A percentile compares a stretch with the other conserved stretches of the same genome.
phyloP scores from a whole-genome alignment of 2,329 filamentous ascomycete species.

The Fusarium odoratissimum region DNA sequence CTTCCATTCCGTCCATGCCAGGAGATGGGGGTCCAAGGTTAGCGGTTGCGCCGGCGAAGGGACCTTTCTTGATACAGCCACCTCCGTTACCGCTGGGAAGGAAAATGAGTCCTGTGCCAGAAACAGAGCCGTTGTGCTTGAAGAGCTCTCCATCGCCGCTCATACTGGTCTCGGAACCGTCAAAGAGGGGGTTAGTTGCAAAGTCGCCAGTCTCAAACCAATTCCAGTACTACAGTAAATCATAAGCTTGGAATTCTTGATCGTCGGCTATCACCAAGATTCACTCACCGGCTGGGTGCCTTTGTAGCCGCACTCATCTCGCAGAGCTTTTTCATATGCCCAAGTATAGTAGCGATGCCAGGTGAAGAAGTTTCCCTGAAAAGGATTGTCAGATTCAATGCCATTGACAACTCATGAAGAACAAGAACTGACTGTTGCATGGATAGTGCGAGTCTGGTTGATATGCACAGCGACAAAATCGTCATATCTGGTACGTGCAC shows the following conservation, averaged over 20 bases:
- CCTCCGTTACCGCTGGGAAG: not conserved
- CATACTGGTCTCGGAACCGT: conserved; percentile 12
- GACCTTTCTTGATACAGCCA: not conserved
- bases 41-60: not conserved
- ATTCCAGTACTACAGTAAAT: conserved; percentile 1
- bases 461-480: conserved; percentile 21
- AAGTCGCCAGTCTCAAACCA: conserved; percentile 10
- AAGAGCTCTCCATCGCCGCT: conserved; percentile 11
- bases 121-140: not conserved
- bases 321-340: conserved; percentile 5
- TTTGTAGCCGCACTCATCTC: conserved; percentile 15
- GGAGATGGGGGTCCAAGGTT: conserved; percentile 6
- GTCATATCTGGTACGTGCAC: conserved; percentile 9
- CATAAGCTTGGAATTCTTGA: rapidly evolving
- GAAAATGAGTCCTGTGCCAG: not conserved
- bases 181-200: not conserved
- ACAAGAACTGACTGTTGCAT: not conserved
- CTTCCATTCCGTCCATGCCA: conserved; percentile 14
- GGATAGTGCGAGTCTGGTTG: conserved; percentile 2
- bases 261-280: rapidly evolving
- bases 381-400: rapidly evolving
- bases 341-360: conserved; percentile 21
- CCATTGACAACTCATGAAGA: rapidly evolving
- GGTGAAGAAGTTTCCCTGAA: conserved; percentile 1
- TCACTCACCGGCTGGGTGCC: conserved; percentile 3